Conservation (phyloP, 345 rosid genomes). For the Psidium guajava region DNA sequence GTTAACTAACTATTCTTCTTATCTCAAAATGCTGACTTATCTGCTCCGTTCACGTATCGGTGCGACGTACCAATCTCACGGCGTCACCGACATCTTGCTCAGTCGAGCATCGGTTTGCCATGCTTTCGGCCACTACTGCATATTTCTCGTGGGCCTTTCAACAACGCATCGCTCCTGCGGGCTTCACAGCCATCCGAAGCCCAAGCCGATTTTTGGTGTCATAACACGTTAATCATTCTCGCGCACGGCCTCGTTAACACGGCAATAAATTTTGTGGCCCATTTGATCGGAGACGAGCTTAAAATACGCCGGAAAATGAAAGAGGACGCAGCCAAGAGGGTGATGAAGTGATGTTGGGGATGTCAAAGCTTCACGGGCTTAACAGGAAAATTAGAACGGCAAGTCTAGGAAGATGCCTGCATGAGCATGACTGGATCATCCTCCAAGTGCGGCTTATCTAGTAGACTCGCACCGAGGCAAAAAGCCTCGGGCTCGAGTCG, state of each 20-base stretch:
- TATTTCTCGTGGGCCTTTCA: too few relatives aligned
- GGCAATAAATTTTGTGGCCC: neutral
- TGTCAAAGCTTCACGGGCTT: neutral
- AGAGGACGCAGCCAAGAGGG: too few relatives aligned
- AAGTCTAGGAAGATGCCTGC: neutral
- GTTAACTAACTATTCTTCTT: too few relatives aligned
- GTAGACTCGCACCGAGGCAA: neutral
- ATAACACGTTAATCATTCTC: neutral
- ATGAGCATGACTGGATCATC: neutral
- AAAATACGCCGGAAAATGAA: neutral
- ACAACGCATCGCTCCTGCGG: too few relatives aligned
- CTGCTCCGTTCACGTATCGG: too few relatives aligned
- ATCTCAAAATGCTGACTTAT: too few relatives aligned
- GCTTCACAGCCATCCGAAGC: too few relatives aligned
- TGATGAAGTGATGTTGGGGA: neutral
- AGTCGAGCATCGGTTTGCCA: too few relatives aligned
- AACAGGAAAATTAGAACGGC: neutral
- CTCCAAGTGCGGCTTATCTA: neutral
- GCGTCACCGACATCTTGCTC: too few relatives aligned
- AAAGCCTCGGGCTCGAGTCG: neutral
- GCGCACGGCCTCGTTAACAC: neutral
- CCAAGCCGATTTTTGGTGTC: too few relatives aligned
- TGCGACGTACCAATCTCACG: too few relatives aligned
- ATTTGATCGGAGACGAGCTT: neutral
- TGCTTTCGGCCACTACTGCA: too few relatives aligned